These are phyloP conservation scores for Mycena epipterygia DNA, from an alignment of 768 basidiomycete species.

Conservation along the genomic window DNA sequence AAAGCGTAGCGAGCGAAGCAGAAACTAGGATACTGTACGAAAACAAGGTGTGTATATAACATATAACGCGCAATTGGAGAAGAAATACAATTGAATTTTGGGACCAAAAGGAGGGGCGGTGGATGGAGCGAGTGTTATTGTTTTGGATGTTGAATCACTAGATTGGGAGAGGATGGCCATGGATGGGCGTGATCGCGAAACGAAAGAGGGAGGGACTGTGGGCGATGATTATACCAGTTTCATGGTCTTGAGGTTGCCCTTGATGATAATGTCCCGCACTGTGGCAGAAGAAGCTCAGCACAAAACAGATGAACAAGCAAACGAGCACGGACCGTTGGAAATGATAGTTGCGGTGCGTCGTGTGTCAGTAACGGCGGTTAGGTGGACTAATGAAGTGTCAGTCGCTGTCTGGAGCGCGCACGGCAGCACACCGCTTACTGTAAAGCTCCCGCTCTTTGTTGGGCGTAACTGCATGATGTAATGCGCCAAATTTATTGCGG, in stretches of 20 bases:
- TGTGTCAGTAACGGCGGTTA: slow-evolving; percentile 88
- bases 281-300: slow-evolving; percentile 9
- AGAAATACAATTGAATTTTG: slow-evolving; percentile 6
- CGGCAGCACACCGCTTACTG: slow-evolving; percentile 59
- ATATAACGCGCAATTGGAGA: slow-evolving; percentile 6
- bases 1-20: slow-evolving; percentile 40
- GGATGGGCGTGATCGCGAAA: not conserved
- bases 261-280: slow-evolving; percentile 83
- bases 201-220: not conserved
- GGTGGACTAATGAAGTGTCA: slow-evolving; percentile 66
- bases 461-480: slow-evolving; percentile 77
- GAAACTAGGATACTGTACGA: slow-evolving; percentile 22
- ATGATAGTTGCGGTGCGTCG: slow-evolving; percentile 81
- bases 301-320: slow-evolving; percentile 1
- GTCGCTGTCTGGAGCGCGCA: not conserved
- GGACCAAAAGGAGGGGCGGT: slow-evolving; percentile 8
- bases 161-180: not conserved
- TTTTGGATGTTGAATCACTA: not conserved
- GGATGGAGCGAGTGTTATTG: not conserved
- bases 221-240: slow-evolving; percentile 54
- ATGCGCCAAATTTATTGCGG: slow-evolving; percentile 75
- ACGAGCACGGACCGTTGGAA: slow-evolving; percentile 66
- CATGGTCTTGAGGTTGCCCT: slow-evolving; percentile 73
- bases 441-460: slow-evolving; percentile 82
- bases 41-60: slow-evolving; percentile 20